Base-by-base conservation (phyloP, 1,284 basidiomycete genomes). In the Lignosus rhinocerotis region DNA sequence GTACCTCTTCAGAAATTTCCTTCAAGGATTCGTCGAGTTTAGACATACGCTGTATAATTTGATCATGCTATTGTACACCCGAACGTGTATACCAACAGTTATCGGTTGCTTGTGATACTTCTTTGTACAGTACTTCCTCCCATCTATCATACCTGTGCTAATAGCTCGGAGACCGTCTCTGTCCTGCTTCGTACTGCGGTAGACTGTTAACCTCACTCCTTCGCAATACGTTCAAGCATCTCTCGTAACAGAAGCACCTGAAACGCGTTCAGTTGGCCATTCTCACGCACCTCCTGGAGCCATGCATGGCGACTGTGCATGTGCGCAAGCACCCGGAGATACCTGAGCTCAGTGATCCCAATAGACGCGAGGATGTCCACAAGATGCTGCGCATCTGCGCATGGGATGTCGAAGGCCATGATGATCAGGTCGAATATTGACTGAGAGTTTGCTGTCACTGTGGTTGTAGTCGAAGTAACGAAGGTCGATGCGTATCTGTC, bases 181-280 rank as follows among this genome's bases (percentile, higher is more conserved):
- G 16, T 36, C 34, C 11, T 36, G 34, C 34, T 36, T 6, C 5
- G 36, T 6, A 8, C 36, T 39, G 4, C 3, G 11, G 36, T 6
- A 11, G 14, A 10, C 36, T 14, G 11, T 39, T 14, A 6, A 4
- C 11, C 5, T 11, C 45, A 49, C 5, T 44, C 11, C 11, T 33
- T 30, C 39, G 9, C 52, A 4, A 51, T 43, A 6, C 38, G 10
- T 44, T 43, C 32, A 0, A 52, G 10, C 6, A 59, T 12, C 49
- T 55, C 58, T 16, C 31, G 43, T 38, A 60, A 14, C 14, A 47
- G 42, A 1, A 43, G 52, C 51, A 53, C 31, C 46, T 60, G 51
- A 6, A 55, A 44, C 44, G 38, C 53, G 16, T 30, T 52, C 36
- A 55, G 3, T 33, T 17, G 5, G 6, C 39, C 58, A 17, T 30